These are phyloP conservation scores for Fusarium pseudograminearum DNA, from an alignment of 2,329 filamentous ascomycete genomes.

Conservation along the genomic window DNA sequence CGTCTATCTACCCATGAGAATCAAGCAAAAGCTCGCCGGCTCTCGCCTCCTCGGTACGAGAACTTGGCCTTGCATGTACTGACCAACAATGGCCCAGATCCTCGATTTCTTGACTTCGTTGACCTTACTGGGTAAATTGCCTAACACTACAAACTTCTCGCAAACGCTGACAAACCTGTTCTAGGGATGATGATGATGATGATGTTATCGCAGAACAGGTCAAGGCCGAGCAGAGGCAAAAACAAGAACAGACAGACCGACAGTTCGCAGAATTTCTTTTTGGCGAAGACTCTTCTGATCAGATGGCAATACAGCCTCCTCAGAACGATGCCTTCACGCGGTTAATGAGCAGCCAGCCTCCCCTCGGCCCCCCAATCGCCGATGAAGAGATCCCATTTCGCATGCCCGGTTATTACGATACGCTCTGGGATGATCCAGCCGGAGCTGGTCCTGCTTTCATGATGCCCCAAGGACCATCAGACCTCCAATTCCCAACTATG, in stretches of 20 bases:
- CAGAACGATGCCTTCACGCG: conserved; percentile 45
- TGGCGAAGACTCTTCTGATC: conserved; percentile 35
- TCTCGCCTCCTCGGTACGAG: conserved; percentile 40
- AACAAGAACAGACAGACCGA: conserved; percentile 48
- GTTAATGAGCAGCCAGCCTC: conserved; percentile 49
- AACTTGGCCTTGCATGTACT: conserved; percentile 16
- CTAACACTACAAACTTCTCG: background rate
- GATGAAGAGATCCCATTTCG: background rate
- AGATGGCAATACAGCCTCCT: conserved; percentile 4
- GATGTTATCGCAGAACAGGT: conserved; percentile 52
- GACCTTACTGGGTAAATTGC: conserved; percentile 58
- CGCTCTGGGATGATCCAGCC: conserved; percentile 34
- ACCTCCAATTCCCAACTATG: conserved; percentile 3
- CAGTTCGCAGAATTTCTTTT: conserved; percentile 49
- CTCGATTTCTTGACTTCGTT: conserved; percentile 49
- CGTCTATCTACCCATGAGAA: conserved; percentile 24
- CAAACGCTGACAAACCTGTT: conserved; percentile 8
- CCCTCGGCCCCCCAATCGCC: conserved; percentile 13
- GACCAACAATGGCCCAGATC: conserved; percentile 27
- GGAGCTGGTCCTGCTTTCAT: conserved; percentile 4
- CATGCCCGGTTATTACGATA: conserved; percentile 42
- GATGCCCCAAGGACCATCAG: conserved; percentile 2
- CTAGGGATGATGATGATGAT: conserved; percentile 51
- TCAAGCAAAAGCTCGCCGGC: conserved; percentile 52
- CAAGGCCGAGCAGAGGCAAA: conserved; percentile 51